Base-by-base conservation (phyloP, 108 stramenopile species). In the Skeletonema potamos region DNA sequence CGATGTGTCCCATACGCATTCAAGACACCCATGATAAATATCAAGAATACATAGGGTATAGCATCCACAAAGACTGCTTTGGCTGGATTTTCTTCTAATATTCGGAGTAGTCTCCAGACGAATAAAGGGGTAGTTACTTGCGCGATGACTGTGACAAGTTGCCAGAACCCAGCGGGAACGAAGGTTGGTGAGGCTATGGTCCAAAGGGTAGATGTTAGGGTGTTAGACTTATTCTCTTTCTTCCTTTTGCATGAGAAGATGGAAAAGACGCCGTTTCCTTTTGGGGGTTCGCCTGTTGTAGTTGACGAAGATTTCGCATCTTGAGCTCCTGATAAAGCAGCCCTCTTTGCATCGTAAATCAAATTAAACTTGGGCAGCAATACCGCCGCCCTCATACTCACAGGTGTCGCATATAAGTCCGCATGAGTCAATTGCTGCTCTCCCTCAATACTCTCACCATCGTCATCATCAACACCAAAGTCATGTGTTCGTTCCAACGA, bases 121-220 rank as follows among this genome's bases (percentile, higher is more conserved):
- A 89, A 65, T 15, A 96, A 61, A 1, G 96, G 96, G 51, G 89
- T 60, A 10, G 79, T 57, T 0, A 86, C 73, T 70, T 93, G 91
- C 60, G 82, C 84, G 0, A 91, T 3, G n/a, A 89, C 86, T 3
- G 86, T 81, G 6, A 90, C 28, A 24, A 93, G 61, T 70, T 95
- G 83, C 60, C 73, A 93, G 27, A 86, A 60, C 24, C 88, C 93
- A 3, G 93, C 92, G 20, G 86, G 88, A n/a, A 86, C 12, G 68
- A 86, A 92, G 9, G 73, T 79, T 0, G 84, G 83, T 2, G 58
- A 36, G 22, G 84, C 77, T 36, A 92, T 54, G 0, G 71, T 48
- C 85, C 85, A 96, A 28, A 96, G 48, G 48, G 48, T 51, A 20
- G 48, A 51, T 24, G 48, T 51, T 6, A 51, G 48, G 6, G 22